A percentile compares a stretch with the other conserved stretches of the same genome.
These are phyloP conservation scores for Pilatotrama ljubarskyi DNA, from an alignment of 768 basidiomycete genomes.

Conservation along the genomic window DNA sequence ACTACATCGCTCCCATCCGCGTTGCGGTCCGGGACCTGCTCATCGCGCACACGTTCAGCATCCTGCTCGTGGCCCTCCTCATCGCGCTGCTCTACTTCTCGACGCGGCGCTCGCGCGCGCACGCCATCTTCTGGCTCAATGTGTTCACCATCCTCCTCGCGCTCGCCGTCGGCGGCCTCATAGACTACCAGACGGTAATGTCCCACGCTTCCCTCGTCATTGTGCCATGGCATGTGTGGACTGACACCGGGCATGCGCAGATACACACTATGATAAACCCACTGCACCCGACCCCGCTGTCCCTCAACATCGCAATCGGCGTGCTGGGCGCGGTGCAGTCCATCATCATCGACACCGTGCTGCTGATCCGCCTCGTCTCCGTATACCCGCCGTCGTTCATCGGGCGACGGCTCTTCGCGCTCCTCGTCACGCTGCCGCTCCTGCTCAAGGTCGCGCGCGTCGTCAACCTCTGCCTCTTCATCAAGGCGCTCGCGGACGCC, in stretches of 20 bases:
- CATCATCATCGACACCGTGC: constrained; percentile 38
- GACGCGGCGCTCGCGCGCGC: constrained; percentile 20
- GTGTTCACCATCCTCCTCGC: constrained; percentile 23
- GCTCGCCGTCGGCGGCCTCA: constrained; percentile 12
- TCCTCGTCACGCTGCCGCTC: constrained; percentile 32
- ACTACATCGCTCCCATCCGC: constrained; percentile 11
- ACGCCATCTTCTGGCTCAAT: constrained; percentile 28
- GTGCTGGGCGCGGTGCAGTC: constrained; percentile 34
- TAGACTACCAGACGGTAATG: constrained; percentile 12
- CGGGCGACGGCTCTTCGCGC: constrained; percentile 25
- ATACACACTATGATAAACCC: constrained; percentile 32
- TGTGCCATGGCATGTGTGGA: not conserved
- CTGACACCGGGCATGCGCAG: constrained; percentile 14
- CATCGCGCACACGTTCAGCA: constrained; percentile 9
- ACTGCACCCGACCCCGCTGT: constrained; percentile 24
- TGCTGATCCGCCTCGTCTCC: constrained; percentile 37
- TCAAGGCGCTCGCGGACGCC: constrained; percentile 25
- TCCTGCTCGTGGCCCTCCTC: constrained; percentile 8
- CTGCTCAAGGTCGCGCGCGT: constrained; percentile 35
- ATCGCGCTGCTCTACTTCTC: constrained; percentile 28
- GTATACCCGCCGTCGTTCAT: constrained; percentile 34
- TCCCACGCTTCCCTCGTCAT: not conserved
- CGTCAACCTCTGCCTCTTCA: constrained; percentile 29
- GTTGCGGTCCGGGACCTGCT: constrained; percentile 14
- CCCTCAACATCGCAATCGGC: constrained; percentile 33